Percentiles rank a stretch among this genome's conserved stretches.
phyloP scores from a whole-genome alignment of 176 grass and related monocot species.

The Typha latifolia region DNA sequence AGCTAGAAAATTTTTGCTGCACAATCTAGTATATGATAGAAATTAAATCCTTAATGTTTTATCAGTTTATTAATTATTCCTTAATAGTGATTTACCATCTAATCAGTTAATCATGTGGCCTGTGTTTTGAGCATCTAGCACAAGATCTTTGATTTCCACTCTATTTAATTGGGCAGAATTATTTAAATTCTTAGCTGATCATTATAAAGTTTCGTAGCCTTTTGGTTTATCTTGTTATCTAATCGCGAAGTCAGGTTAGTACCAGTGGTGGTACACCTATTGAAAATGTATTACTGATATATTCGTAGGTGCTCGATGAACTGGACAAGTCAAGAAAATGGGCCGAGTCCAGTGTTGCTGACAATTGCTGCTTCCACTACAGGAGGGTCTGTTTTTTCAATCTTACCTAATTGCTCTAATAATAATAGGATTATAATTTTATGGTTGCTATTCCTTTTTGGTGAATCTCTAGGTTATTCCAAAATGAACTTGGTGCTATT shows the following conservation, averaged over 20 bases:
- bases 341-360: conserved; percentile 71
- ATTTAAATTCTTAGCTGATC: background rate
- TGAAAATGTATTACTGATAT: conserved; percentile 6
- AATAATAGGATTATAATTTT: background rate
- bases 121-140: background rate
- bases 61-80: background rate
- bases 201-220: too few relatives aligned
- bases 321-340: conserved; percentile 63
- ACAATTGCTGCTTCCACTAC: conserved; percentile 86
- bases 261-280: too few relatives aligned
- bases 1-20: too few relatives aligned
- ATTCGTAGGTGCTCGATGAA: conserved; percentile 55
- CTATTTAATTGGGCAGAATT: background rate
- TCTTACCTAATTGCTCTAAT: background rate
- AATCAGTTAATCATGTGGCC: background rate
- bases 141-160: background rate
- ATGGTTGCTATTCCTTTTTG: too few relatives aligned
- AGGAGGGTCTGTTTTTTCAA: conserved; percentile 38
- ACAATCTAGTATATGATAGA: background rate
- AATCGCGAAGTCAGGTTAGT: too few relatives aligned
- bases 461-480: too few relatives aligned
- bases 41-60: background rate
- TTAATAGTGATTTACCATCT: background rate
- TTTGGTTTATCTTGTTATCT: too few relatives aligned
- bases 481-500: too few relatives aligned